Evolutionary conservation across 805 yeast genomes (phyloP), one percentile per base, ranked within the genome.

Genomic region (Saccharomycopsis olivae): DNA sequence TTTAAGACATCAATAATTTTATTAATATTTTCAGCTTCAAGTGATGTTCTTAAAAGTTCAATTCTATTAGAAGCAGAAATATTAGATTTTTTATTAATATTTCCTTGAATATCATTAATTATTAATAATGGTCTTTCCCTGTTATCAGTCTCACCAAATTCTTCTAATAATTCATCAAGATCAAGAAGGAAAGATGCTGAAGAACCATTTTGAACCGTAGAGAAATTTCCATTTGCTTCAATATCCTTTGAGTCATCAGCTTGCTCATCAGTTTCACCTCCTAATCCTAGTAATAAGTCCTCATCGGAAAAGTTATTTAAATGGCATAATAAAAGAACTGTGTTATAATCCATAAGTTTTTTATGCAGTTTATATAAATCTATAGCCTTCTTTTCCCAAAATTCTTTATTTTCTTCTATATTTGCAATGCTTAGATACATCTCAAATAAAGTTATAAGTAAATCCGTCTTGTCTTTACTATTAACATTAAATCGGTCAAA

Each of bases 391-490:
- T 49, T 43, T 33, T 67, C 67, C 96, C 96, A 88, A 19, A 59
- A 61, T 2, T 49, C 49, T 38, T 59, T 59, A 10, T 57, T 59
- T n/a, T 59, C 65, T 2, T 50, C 52, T 10, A 53, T 55, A 15
- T 59, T 61, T 0, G 83, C 73, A 45, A 83, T 57, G 0, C 77
- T 66, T 29, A 88, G 59, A 51, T 89, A 92, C 65, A 85, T 66
- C 52, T 89, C 96, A 52, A 77, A 82, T 29, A 89, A 63, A 0
- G 96, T 85, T 2, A 83, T 73, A 40, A 83, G 63, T 33, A 89
- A 66, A 35, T 80, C 94, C 38, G 70, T 71, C 49, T 77, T 74
- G 51, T 89, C 96, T 46, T 71, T 73, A 3, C 58, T 58, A 38
- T 71, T 66, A 13, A 35, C 24, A 36, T 54, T 58, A 33, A 57